Conservation (phyloP, 257 asterid species). For the Scutellaria barbata region DNA sequence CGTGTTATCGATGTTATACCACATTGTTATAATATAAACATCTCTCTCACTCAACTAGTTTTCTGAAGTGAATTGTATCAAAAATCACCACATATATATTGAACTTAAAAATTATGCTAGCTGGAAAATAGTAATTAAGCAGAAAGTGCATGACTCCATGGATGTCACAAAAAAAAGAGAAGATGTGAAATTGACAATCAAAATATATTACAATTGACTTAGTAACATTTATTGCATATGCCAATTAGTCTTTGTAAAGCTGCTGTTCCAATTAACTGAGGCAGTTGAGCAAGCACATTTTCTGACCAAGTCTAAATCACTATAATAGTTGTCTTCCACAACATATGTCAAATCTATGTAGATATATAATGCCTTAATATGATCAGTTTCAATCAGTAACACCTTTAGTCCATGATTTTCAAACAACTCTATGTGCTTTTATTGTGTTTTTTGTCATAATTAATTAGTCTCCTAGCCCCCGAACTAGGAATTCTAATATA, state of each 20-base stretch:
- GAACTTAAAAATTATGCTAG: too few relatives aligned
- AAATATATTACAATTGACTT: too few relatives aligned
- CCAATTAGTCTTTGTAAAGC: background rate
- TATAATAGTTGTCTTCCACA: slow-evolving; percentile 12
- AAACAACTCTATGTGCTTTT: background rate
- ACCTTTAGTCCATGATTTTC: background rate
- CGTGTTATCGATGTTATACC: too few relatives aligned
- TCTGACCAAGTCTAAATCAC: slow-evolving; percentile 14
- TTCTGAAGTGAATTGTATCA: too few relatives aligned
- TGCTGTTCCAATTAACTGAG: slow-evolving; percentile 31
- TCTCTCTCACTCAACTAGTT: too few relatives aligned
- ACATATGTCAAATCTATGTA: slow-evolving; percentile 6
- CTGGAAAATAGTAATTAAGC: too few relatives aligned
- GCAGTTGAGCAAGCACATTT: slow-evolving; percentile 31
- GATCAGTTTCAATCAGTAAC: slow-evolving; percentile 11
- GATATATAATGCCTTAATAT: background rate
- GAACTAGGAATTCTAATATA: too few relatives aligned
- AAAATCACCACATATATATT: too few relatives aligned
- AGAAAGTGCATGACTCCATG: background rate
- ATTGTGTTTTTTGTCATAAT: too few relatives aligned
- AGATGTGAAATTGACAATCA: background rate
- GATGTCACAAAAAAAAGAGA: background rate
- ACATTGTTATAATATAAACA: too few relatives aligned
- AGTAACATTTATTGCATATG: slow-evolving; percentile 41
- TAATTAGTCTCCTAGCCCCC: too few relatives aligned